phyloP scores from a whole-genome alignment of 73 alveolate genomes.

The Tetrahymena borealis region DNA sequence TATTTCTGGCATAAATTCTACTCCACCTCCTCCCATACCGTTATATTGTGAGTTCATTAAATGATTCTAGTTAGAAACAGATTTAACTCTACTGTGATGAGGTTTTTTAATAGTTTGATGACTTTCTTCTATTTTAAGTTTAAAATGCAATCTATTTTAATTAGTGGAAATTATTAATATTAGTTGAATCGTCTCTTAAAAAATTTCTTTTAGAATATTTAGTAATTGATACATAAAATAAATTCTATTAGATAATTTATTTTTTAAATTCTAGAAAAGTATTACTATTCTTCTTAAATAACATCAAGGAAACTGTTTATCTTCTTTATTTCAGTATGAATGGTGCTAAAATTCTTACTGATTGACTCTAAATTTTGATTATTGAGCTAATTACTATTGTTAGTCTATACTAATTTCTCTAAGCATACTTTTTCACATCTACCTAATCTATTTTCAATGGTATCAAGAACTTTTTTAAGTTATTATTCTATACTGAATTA shows the following conservation, averaged over 20 bases:
- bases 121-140: background rate
- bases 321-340: background rate
- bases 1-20: background rate
- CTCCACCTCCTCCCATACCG: background rate
- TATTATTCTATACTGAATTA: background rate
- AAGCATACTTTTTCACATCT: background rate
- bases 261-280: no score
- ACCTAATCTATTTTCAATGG: background rate
- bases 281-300: background rate
- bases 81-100: background rate
- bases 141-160: background rate
- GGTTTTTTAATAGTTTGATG: background rate
- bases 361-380: background rate
- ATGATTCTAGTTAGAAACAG: background rate
- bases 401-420: background rate
- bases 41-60: background rate
- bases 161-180: background rate
- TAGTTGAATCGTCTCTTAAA: background rate
- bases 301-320: background rate
- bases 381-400: background rate
- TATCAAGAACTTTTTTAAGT: background rate
- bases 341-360: background rate
- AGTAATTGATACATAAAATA: background rate
- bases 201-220: background rate
- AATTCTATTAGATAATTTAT: background rate